Evolutionary conservation across 306 rosid species (phyloP).

Genomic region (Morella rubra): DNA sequence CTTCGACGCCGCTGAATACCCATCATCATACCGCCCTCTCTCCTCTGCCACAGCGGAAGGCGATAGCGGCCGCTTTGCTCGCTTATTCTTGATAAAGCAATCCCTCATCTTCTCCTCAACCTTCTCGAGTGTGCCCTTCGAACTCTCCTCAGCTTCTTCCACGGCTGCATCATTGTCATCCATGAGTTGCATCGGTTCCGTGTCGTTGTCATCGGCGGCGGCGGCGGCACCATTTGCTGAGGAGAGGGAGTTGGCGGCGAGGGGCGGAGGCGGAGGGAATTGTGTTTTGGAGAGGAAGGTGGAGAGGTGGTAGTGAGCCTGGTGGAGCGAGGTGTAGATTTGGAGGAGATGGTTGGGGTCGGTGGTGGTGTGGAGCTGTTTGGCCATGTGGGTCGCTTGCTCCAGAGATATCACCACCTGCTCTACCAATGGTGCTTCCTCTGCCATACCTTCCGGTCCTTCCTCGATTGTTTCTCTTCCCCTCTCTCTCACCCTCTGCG

Average conservation of each 20-base stretch:
- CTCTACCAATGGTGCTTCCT: constrained; percentile 39
- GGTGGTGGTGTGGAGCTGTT: constrained; percentile 57
- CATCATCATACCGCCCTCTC: constrained; percentile 41
- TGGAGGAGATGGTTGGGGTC: constrained; percentile 54
- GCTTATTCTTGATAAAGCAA: constrained; percentile 73
- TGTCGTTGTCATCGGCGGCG: constrained; percentile 15
- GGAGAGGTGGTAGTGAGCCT: constrained; percentile 67
- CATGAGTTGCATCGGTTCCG: constrained; percentile 68
- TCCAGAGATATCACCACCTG: constrained; percentile 66
- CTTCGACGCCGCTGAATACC: constrained; percentile 29
- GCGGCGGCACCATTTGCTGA: constrained; percentile 49
- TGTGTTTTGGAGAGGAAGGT: constrained; percentile 53
- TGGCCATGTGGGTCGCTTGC: constrained; percentile 71
- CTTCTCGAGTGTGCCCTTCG: constrained; percentile 44
- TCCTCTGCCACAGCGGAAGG: constrained; percentile 59
- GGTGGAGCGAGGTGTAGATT: constrained; percentile 66
- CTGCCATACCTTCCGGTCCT: constrained; percentile 22
- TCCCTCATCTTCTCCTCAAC: constrained; percentile 80
- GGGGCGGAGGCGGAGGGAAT: constrained; percentile 23
- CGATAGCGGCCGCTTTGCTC: constrained; percentile 62
- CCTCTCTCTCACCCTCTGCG: not conserved
- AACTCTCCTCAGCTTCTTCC: constrained; percentile 38
- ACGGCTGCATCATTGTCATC: constrained; percentile 35
- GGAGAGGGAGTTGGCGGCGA: constrained; percentile 45
- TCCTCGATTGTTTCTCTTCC: not conserved